Base-by-base conservation (phyloP, 2,329 filamentous ascomycete genomes). In the Hymenoscyphus occultus region DNA sequence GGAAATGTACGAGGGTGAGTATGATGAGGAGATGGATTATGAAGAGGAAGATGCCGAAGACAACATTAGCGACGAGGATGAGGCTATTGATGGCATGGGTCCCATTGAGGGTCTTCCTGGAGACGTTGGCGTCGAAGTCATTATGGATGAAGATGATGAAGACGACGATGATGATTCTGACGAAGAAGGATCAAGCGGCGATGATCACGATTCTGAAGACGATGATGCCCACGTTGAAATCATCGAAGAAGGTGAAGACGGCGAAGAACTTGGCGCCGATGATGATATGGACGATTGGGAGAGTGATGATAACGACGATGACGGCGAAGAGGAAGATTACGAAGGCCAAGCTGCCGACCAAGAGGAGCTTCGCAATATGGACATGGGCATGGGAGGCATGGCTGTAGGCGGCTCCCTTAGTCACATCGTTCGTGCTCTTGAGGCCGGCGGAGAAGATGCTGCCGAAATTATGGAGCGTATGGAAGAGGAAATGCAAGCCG, bases 1-100 rank as follows among this genome's bases (percentile, higher is more conserved):
- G 71, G 92, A 95, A 72, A 95, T 97, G 91, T 96, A 97, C 71
- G 91, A 93, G 60, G 93, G 95, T 66, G 92, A 93, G 63, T 91
- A 92, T 66, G 94, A 84, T 28, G 87, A 97, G 45, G 94, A 96
- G 70, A 95, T 97, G 87, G 92, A 96, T 63, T 97, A 96, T 72
- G 92, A 95, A 56, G 93, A 93, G 39, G 85, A 84, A 69, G 91
- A 94, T 73, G 91, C 91, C 65, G 91, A 93, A 72, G 91, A 95
- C 70, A 90, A 94, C 64, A 88, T 97, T 65, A 97, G 93, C 73
- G 94, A 96, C 73, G 91, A 95, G 65, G 92, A 96, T 67, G 83
- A 90, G 68, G 92, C 96, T 64, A 84, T 93, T 61, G 88, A 88
- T 67, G 91, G 88, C 48, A 93, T 96, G 83, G 94, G 93, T 5